These are phyloP conservation scores for Protea cynaroides DNA, from an alignment of 164 flowering plant species.

Conservation along the genomic window DNA sequence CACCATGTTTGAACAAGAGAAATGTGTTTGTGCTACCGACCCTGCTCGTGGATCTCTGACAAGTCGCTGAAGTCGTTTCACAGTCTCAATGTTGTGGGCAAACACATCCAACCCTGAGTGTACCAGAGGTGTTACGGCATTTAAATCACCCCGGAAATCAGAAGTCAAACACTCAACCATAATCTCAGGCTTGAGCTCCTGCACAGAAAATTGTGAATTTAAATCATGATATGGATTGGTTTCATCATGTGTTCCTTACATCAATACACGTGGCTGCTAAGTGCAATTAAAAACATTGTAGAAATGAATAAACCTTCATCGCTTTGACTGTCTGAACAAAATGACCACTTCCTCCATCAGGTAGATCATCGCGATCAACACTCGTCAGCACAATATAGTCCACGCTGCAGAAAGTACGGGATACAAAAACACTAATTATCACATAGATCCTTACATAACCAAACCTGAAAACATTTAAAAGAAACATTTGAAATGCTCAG, in stretches of 20 bases:
- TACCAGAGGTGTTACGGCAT: constrained; percentile 59
- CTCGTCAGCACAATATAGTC: constrained; percentile 94
- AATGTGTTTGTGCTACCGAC: constrained; percentile 30
- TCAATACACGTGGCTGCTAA: too few relatives aligned
- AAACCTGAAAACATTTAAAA: too few relatives aligned
- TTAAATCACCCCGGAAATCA: constrained; percentile 84
- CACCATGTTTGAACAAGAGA: not conserved
- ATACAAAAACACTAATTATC: too few relatives aligned
- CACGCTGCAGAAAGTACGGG: constrained; percentile 36
- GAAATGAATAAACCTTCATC: constrained; percentile 54
- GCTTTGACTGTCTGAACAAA: constrained; percentile 80
- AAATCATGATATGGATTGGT: constrained; percentile 3
- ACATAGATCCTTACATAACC: too few relatives aligned
- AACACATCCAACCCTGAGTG: constrained; percentile 94
- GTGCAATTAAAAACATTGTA: not conserved
- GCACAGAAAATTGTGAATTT: constrained; percentile 17
- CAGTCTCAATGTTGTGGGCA: constrained; percentile 97
- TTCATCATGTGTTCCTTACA: not conserved
- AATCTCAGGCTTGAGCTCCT: constrained; percentile 81
- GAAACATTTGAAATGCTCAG: too few relatives aligned
- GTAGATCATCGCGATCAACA: constrained; percentile 95
- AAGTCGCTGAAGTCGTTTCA: constrained; percentile 78
- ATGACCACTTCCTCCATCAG: constrained; percentile 98
- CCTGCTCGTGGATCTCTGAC: constrained; percentile 97
- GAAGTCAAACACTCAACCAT: constrained; percentile 95